These are phyloP conservation scores for Chaetoscypha palmicola DNA, from an alignment of 2,329 filamentous ascomycete genomes.

Conservation along the genomic window DNA sequence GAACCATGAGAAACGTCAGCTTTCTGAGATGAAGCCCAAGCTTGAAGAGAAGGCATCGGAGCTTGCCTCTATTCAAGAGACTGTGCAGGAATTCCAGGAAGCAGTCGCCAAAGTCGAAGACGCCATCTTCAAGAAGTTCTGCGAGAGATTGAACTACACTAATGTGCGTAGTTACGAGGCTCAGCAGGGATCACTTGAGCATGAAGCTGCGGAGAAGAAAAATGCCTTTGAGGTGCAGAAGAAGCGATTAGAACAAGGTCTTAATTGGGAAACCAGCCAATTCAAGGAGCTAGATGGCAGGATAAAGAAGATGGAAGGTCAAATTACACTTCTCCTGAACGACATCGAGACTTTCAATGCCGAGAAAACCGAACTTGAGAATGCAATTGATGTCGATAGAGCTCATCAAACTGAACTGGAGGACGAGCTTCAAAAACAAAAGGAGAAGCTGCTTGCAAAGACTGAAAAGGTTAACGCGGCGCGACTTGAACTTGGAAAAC, in stretches of 20 bases:
- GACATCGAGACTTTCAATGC: constrained; percentile 64
- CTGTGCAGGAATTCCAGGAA: constrained; percentile 48
- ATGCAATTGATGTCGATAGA: constrained; percentile 62
- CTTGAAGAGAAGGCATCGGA: constrained; percentile 64
- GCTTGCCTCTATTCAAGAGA: constrained; percentile 54
- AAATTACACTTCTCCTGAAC: constrained; percentile 57
- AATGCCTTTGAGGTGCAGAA: constrained; percentile 81
- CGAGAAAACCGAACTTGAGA: constrained; percentile 69
- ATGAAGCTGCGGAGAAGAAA: constrained; percentile 81
- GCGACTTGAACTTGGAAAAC: constrained; percentile 73
- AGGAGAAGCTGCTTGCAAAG: constrained; percentile 59
- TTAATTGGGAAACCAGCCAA: constrained; percentile 50
- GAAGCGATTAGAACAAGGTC: constrained; percentile 58
- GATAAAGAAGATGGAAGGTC: constrained; percentile 59
- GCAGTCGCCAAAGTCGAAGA: constrained; percentile 80
- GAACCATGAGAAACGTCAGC: constrained; percentile 62
- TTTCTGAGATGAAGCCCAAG: constrained; percentile 71
- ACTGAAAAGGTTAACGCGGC: constrained; percentile 72
- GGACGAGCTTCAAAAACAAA: constrained; percentile 63
- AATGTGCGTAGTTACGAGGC: constrained; percentile 91
- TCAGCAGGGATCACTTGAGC: constrained; percentile 85
- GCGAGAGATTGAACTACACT: constrained; percentile 74
- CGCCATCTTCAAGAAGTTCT: constrained; percentile 79
- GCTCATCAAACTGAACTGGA: constrained; percentile 72
- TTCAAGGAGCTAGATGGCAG: constrained; percentile 57